Evolutionary conservation across 1,284 basidiomycete species (phyloP), one percentile per base, ranked within the genome.

Genomic region (Fistulinella staudtii): DNA sequence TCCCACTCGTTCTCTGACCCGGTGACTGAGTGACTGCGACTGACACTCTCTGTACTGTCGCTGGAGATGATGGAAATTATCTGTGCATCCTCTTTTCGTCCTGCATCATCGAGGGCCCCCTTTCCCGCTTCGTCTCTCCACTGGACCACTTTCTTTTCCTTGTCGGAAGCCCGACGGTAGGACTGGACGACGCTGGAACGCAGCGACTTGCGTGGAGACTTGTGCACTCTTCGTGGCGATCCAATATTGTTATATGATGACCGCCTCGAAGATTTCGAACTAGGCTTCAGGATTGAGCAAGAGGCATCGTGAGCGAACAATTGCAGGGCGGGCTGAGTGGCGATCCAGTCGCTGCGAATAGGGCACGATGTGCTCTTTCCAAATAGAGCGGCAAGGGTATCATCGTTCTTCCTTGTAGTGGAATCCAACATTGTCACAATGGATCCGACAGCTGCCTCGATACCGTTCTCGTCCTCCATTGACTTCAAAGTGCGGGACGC

Each of bases 121-220:
- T 87, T 85, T 6, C 92, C 92, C 5, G 77, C 89, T 61, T 93
- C 87, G 56, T 95, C 92, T 43, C 76, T 79, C 92, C 92, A 95
- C 56, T 93, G 84, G 14, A 95, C 88, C 43, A 79, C 85, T 65
- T 94, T 94, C 61, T 78, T 79, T 65, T 83, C 76, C 54, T 77
- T 82, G 49, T 83, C 80, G 1, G 80, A 77, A 14, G 72, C 71
- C 43, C 78, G 73, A 37, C 80, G 72, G 55, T 82, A 82, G 2
- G 82, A 75, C 36, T 77, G 74, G n/a, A 75, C 64, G 14, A 84
- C 54, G 50, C 79, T 85, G 11, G 80, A 75, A 14, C 85, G 80
- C 40, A 84, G 55, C 3, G 83, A 89, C 61, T 82, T 85, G 46
- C 85, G 73, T 2, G 86, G 86, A 11, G 84, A 79, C 54, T 77